Base-by-base conservation (phyloP, 1,139 yeast species). In the Magnusiomyces paraingens region DNA sequence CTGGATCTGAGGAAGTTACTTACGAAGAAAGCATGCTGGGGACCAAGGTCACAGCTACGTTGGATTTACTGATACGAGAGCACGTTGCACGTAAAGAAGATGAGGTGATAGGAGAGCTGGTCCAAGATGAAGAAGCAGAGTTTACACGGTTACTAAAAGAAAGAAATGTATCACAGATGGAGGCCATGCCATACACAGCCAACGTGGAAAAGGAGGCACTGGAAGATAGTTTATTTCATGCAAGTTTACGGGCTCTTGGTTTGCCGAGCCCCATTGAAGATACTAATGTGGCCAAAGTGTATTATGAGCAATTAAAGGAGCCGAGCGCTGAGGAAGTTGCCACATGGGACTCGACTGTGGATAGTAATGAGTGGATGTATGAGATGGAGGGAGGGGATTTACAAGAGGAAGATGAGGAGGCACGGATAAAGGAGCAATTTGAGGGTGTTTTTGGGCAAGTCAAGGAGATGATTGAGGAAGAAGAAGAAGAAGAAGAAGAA, bases 331-430 rank as follows among this genome's bases (percentile, higher is more conserved):
- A 58, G 14, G 63, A 62, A 18, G 54, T 67, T 3, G 52, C 48
- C 14, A 36, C 42, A 2, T 63, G 67, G 65, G 62, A 55, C 29
- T 29, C 49, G 18, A 53, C 55, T 1, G 61, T 49, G 5, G 70
- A 67, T 39, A 55, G 63, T 6, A 65, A 61, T 39, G 52, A 54
- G 5, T 68, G 69, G 68, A 50, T 67, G 48, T 50, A 58, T 18
- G 58, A 45, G 29, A 36, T 51, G 40, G 32, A 17, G 20, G 39
- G 20, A 35, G 14, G 22, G 17, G 38, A 35, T 4, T 35, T 42
- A n/a, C 20, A 14, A 40, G 21, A 38, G 38, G 52, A 40, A 45
- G 11, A 20, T 32, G 14, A 47, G 6, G 42, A 42, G 21, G 21
- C 36, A 15, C 20, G 17, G 14, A 18, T 21, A 17, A 22, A 52